phyloP scores from a whole-genome alignment of 768 basidiomycete species.

The Xerocomellus amylosporus region DNA sequence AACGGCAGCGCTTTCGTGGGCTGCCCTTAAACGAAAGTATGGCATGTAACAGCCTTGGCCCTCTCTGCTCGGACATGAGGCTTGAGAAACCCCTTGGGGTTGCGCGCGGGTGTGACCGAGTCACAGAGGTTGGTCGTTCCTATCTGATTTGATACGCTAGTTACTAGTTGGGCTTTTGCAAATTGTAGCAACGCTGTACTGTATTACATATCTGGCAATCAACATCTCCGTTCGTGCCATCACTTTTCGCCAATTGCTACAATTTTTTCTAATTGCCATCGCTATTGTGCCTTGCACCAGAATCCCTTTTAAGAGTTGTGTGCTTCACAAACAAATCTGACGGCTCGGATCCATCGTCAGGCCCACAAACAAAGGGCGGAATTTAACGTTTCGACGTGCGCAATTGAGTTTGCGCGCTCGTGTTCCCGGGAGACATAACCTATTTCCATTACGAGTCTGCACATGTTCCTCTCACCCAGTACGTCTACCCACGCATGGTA shows the following conservation, averaged over 20 bases:
- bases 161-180: conserved; percentile 13
- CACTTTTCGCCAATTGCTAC: background rate
- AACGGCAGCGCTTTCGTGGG: conserved; percentile 69
- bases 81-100: background rate
- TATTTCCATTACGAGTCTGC: conserved; percentile 11
- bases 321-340: background rate
- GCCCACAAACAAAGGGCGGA: background rate
- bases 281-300: background rate
- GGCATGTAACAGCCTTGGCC: conserved; percentile 41
- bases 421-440: background rate
- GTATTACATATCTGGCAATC: conserved; percentile 19
- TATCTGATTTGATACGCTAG: conserved; percentile 29
- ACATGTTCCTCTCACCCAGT: background rate
- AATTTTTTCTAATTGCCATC: background rate
- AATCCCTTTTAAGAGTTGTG: background rate
- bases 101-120: background rate
- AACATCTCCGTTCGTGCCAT: background rate
- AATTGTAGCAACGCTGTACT: conserved; percentile 23
- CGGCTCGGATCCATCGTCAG: conserved; percentile 14
- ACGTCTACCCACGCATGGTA: conserved; percentile 10
- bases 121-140: conserved; percentile 14
- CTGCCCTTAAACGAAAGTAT: conserved; percentile 71
- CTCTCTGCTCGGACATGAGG: conserved; percentile 3
- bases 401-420: conserved; percentile 9
- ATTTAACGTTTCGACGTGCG: conserved; percentile 10